Evolutionary conservation across 805 yeast genomes (phyloP).

Genomic region (Nakazawaea sp.): DNA sequence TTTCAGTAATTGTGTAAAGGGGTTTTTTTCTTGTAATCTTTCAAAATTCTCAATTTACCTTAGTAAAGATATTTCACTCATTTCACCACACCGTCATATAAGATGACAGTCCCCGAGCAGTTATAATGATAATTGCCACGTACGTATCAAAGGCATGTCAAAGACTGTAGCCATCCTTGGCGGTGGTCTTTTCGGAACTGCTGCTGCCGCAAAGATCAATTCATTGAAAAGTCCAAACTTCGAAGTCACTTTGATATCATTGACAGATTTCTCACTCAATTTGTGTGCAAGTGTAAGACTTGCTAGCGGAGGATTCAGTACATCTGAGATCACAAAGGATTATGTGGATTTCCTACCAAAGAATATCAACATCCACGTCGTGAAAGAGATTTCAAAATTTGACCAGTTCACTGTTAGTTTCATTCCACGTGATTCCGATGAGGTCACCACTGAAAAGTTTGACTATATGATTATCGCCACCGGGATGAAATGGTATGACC

Average conservation of each 20-base stretch:
- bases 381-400: conserved; percentile 16
- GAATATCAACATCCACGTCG: conserved; percentile 15
- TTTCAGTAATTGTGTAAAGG: no score
- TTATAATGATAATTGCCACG: no score
- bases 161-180: conserved; percentile 6
- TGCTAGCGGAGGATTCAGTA: conserved; percentile 8
- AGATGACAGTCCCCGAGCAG: no score
- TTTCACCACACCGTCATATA: no score
- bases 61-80: no score
- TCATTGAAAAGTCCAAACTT: not conserved
- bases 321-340: conserved; percentile 1
- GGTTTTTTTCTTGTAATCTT: no score
- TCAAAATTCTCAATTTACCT: no score
- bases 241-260: conserved; percentile 14
- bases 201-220: conserved; percentile 1
- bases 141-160: no score
- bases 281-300: conserved; percentile 15
- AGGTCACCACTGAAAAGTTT: conserved; percentile 11
- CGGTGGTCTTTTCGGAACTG: conserved; percentile 5
- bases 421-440: conserved; percentile 4
- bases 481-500: conserved; percentile 23
- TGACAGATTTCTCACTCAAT: conserved; percentile 9
- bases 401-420: conserved; percentile 14
- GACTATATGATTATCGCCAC: conserved; percentile 24
- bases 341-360: conserved; percentile 14